Conservation (phyloP, 208 protist species). For the Novymonas esmeraldas region DNA sequence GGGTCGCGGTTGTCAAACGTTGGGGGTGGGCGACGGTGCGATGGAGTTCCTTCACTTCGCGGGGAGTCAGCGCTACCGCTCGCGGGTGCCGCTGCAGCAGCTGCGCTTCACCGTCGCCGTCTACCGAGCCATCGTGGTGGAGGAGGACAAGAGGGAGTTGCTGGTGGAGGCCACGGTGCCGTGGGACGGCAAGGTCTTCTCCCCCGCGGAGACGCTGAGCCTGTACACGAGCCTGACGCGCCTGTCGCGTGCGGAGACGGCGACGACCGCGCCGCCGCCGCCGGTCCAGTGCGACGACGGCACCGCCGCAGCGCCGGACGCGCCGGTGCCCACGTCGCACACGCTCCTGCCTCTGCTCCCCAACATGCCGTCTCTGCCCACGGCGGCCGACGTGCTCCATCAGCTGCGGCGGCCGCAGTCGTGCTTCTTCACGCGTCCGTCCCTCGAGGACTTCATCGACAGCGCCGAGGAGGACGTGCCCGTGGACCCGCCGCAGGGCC, state of each 20-base stretch:
- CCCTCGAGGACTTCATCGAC: constrained; percentile 73
- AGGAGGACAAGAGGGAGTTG: constrained; percentile 58
- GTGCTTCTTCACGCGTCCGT: constrained; percentile 69
- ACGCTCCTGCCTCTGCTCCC: background rate
- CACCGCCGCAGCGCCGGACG: background rate
- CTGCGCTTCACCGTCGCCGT: constrained; percentile 66
- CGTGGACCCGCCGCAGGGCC: constrained; percentile 60
- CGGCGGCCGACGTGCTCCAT: constrained; percentile 15
- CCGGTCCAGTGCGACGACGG: background rate
- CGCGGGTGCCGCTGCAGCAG: constrained; percentile 43
- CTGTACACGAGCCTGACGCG: constrained; percentile 28
- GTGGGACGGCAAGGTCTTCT: constrained; percentile 74
- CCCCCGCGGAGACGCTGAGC: constrained; percentile 51
- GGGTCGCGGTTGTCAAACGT: no score
- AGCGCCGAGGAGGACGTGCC: constrained; percentile 54
- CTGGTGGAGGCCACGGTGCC: constrained; percentile 45
- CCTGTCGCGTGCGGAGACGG: background rate
- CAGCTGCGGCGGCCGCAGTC: constrained; percentile 27
- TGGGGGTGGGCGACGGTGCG: background rate
- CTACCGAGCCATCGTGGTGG: constrained; percentile 65
- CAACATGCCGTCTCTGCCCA: constrained; percentile 13
- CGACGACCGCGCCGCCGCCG: background rate
- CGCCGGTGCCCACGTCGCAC: background rate
- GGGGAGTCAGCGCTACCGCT: constrained; percentile 60
- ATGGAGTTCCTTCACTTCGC: constrained; percentile 73